phyloP scores from a whole-genome alignment of 1,139 yeast species.

The Taphrina pruni region DNA sequence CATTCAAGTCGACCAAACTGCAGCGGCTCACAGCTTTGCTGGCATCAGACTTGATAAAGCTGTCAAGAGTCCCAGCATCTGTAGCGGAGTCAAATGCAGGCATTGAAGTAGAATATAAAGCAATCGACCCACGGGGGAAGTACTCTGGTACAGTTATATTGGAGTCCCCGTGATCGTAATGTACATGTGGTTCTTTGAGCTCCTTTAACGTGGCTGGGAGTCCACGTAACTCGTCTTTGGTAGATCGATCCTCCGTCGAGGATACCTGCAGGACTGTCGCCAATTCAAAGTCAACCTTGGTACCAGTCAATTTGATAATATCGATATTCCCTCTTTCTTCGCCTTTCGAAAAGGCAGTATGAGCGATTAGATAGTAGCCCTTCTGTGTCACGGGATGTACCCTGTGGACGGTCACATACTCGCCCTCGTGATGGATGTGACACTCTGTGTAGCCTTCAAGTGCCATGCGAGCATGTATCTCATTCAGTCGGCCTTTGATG shows the following conservation, averaged over 20 bases:
- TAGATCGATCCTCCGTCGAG: conserved; percentile 58
- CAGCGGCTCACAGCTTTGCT: conserved; percentile 69
- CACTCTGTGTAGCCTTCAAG: conserved; percentile 79
- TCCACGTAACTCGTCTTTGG: conserved; percentile 59
- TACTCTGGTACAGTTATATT: conserved; percentile 61
- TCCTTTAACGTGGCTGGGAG: conserved; percentile 69
- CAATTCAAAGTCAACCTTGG: conserved; percentile 65
- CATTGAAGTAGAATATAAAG: conserved; percentile 71
- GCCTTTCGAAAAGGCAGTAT: conserved; percentile 69
- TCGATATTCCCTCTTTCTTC: conserved; percentile 56
- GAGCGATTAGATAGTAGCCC: conserved; percentile 87
- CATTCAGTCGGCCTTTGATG: conserved; percentile 65
- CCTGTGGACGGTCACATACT: conserved; percentile 87
- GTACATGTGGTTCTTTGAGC: conserved; percentile 60
- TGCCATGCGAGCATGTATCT: conserved; percentile 71
- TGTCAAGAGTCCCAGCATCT: conserved; percentile 55
- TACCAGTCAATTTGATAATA: conserved; percentile 70
- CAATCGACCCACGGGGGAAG: conserved; percentile 90
- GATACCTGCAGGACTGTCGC: conserved; percentile 61
- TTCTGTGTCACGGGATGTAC: conserved; percentile 80
- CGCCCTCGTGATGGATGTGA: conserved; percentile 93
- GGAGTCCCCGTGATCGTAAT: conserved; percentile 54
- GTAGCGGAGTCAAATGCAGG: conserved; percentile 44
- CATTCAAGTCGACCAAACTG: conserved; percentile 72
- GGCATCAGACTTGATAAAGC: conserved; percentile 73